Conservation (phyloP, 257 asterid species). For the Ajuga chamaepitys region DNA sequence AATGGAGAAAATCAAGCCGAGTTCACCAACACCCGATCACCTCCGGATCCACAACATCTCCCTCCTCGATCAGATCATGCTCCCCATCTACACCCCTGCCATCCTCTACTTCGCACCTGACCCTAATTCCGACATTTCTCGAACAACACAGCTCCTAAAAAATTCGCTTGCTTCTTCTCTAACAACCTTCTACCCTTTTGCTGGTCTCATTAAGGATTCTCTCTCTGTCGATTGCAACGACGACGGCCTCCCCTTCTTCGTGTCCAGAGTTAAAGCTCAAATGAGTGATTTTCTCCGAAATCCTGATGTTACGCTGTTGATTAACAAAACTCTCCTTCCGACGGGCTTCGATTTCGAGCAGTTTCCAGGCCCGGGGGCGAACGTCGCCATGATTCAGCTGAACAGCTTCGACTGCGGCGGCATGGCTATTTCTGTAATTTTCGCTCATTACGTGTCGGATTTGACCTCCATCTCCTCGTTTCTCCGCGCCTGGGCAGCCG, state of each 20-base stretch:
- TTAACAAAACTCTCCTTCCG: background rate
- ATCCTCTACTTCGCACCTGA: background rate
- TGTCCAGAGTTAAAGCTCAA: background rate
- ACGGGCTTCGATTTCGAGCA: background rate
- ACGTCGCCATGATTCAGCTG: background rate
- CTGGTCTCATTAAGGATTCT: slow-evolving; percentile 1
- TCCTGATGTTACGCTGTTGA: background rate
- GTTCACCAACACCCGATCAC: slow-evolving; percentile 9
- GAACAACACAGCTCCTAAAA: background rate
- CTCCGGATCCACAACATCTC: background rate
- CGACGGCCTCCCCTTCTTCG: slow-evolving; percentile 1
- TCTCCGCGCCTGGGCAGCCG: slow-evolving; percentile 1
- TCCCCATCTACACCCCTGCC: background rate
- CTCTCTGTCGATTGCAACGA: slow-evolving; percentile 12
- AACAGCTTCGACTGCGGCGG: slow-evolving; percentile 19
- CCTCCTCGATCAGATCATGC: slow-evolving; percentile 3
- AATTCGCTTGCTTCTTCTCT: slow-evolving; percentile 4
- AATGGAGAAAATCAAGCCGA: slow-evolving; percentile 12
- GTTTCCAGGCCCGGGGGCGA: background rate
- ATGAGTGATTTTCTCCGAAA: background rate
- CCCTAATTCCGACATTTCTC: background rate
- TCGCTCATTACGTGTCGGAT: slow-evolving; percentile 8
- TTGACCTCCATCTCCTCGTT: background rate
- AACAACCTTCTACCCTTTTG: background rate
- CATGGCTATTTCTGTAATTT: background rate